A percentile compares a stretch with the other conserved stretches of the same genome.
These are phyloP conservation scores for Hevea brasiliensis DNA, from an alignment of 345 rosid genomes.

Conservation along the genomic window DNA sequence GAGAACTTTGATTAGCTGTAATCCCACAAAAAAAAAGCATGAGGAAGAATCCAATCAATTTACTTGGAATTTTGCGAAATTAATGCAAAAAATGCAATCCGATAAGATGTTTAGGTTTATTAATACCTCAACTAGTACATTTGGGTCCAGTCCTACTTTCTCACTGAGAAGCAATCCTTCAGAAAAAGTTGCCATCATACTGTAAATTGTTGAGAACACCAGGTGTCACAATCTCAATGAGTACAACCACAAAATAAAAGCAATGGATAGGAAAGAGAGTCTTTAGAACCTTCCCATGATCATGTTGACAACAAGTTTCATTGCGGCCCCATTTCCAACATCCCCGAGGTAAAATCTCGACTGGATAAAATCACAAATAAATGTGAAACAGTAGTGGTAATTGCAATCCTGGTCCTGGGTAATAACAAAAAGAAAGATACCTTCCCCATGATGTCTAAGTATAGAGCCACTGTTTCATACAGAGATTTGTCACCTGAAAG, in stretches of 20 bases:
- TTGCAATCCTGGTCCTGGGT: background rate
- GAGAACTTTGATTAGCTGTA: background rate
- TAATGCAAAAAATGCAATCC: background rate
- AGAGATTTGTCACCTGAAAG: slow-evolving; percentile 78
- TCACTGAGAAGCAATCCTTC: slow-evolving; percentile 83
- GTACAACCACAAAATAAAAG: slow-evolving; percentile 4
- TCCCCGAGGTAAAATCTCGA: slow-evolving; percentile 90
- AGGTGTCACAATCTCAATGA: slow-evolving; percentile 6
- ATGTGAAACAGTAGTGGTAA: slow-evolving; percentile 1
- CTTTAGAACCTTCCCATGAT: slow-evolving; percentile 84
- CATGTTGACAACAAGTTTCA: slow-evolving; percentile 98
- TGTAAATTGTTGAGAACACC: slow-evolving; percentile 36
- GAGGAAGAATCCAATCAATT: background rate
- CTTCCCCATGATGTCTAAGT: slow-evolving; percentile 90
- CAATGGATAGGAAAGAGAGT: background rate
- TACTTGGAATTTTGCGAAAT: background rate
- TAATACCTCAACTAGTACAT: slow-evolving; percentile 68
- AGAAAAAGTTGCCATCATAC: slow-evolving; percentile 94
- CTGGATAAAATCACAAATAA: slow-evolving; percentile 41
- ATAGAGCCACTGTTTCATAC: slow-evolving; percentile 58
- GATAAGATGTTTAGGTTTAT: slow-evolving; percentile 6
- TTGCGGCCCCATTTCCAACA: slow-evolving; percentile 94
- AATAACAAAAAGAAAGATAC: slow-evolving; percentile 36
- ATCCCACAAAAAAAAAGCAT: background rate
- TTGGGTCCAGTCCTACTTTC: slow-evolving; percentile 90